Evolutionary conservation across 495 filamentous ascomycete genomes (phyloP), one percentile per base, ranked within the genome.

Genomic region (Xylaria bambusicola): DNA sequence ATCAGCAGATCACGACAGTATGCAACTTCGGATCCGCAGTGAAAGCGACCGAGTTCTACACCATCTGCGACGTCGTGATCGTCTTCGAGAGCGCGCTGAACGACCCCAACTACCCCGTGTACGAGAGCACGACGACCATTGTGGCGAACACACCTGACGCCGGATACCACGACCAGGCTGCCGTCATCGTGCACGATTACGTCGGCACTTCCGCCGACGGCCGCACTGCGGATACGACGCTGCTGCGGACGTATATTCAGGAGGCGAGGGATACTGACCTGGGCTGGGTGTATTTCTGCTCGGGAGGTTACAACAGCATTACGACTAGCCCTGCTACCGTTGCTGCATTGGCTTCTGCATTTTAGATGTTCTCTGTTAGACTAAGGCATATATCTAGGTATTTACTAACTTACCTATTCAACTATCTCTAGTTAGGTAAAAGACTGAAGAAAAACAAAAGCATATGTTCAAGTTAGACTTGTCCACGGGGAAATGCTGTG

Each of bases 271-370:
- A 21, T 6, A 17, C 17, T 18, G 58, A 35, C 40, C 29, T 61
- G 35, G 58, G 58, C 3, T 61, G 58, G 58, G 13, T 52, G 48
- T 61, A 56, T 33, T 61, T 56, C 58, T 45, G 49, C 58, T 55
- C 58, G 18, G 49, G 13, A 9, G 51, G 41, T 12, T 61, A 61
- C 41, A 41, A 61, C 12, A 54, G 51, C 26, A 33, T 61, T 24
- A 61, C 58, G 24, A 36, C 58, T 13, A 41, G 18, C 3, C 55
- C 55, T 29, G 44, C 44, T 12, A 58, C 55, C 15, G n/a, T 58
- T 38, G 42, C 27, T 4, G 55, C 42, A 20, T 40, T 58, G 55
- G 55, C 55, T 27, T 42, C 52, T 13, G 38, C 52, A 23, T 56
- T 56, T 35, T 56, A 24, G 33, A 38, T 38, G 36, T 7, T 38